These are phyloP conservation scores for Globisporangium sylvaticum DNA, from an alignment of 352 stramenopile species.

Conservation along the genomic window DNA sequence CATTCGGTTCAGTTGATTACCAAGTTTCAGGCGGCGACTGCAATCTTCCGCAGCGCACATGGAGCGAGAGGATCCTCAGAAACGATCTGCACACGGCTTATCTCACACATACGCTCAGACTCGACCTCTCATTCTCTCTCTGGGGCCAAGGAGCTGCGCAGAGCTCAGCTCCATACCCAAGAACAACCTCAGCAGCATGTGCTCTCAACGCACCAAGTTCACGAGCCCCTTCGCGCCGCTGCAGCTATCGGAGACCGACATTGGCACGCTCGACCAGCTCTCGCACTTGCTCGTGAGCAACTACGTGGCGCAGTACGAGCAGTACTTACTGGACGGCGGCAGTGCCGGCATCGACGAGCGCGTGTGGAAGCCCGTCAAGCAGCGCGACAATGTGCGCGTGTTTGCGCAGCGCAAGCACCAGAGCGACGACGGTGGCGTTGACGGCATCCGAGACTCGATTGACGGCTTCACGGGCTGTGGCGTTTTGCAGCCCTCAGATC, in stretches of 20 bases:
- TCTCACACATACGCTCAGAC: too few species aligned
- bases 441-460: background rate
- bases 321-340: too few species aligned
- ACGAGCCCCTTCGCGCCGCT: slow-evolving; percentile 16
- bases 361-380: slow-evolving; percentile 10
- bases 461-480: background rate
- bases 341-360: slow-evolving; percentile 6
- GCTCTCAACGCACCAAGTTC: background rate
- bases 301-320: slow-evolving; percentile 5
- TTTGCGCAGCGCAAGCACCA: slow-evolving; percentile 7
- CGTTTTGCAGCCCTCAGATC: background rate
- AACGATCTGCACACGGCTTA: too few species aligned
- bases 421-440: background rate
- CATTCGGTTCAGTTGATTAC: too few species aligned
- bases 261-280: slow-evolving; percentile 6
- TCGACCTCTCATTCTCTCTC: too few species aligned
- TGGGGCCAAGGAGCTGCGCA: too few species aligned
- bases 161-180: too few species aligned
- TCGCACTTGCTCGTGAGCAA: background rate
- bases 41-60: too few species aligned
- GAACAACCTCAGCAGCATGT: too few species aligned
- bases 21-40: too few species aligned
- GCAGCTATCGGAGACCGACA: slow-evolving; percentile 3
- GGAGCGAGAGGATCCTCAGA: too few species aligned
- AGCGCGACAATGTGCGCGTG: background rate